Percentiles rank a stretch among this genome's conserved stretches.
Conservation (phyloP, 345 rosid genomes). For the Citrus trifoliata region DNA sequence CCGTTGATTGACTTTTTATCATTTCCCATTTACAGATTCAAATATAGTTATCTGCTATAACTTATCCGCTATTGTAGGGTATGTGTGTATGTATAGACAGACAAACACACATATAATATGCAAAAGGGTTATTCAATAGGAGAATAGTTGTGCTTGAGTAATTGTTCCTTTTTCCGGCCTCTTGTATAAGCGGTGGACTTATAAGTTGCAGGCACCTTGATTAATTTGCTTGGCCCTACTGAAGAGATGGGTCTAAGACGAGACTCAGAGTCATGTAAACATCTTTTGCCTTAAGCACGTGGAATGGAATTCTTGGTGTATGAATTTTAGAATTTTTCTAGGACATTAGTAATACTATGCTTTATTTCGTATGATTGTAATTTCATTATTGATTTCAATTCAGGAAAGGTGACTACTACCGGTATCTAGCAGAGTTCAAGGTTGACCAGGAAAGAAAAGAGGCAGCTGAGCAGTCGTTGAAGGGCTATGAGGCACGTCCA, state of each 20-base stretch:
- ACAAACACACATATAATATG: no score
- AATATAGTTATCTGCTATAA: no score
- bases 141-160: neutral
- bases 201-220: neutral
- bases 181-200: neutral
- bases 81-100: neutral
- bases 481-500: constrained; percentile 81
- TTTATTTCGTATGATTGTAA: neutral
- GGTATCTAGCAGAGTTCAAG: constrained; percentile 97
- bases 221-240: neutral
- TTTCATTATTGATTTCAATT: neutral
- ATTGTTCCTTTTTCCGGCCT: neutral
- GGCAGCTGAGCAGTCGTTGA: constrained; percentile 84
- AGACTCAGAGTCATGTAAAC: neutral
- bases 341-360: neutral
- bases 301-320: no score
- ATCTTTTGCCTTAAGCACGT: neutral
- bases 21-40: no score
- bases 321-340: no score
- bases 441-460: constrained; percentile 85
- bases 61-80: neutral
- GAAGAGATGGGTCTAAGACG: neutral
- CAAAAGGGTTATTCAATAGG: neutral
- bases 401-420: constrained; percentile 96
- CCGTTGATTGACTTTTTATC: neutral